These are phyloP conservation scores for Thymus quinquecostatus DNA, from an alignment of 257 asterid species.

Conservation along the genomic window DNA sequence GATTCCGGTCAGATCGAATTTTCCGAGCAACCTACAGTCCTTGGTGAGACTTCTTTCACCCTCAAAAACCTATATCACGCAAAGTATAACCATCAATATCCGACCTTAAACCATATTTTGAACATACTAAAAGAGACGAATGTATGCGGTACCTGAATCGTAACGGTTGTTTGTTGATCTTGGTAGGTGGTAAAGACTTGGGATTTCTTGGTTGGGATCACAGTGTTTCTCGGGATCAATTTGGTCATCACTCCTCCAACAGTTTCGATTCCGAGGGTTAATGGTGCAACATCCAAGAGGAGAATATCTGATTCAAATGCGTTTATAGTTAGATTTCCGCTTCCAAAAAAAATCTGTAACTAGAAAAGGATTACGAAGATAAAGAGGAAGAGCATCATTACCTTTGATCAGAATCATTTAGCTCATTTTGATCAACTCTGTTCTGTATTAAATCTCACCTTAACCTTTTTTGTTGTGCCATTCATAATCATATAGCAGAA, in stretches of 20 bases:
- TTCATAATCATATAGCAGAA: no score
- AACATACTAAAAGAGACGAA: neutral
- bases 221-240: conserved; percentile 85
- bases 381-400: conserved; percentile 16
- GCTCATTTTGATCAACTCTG: no score
- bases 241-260: conserved; percentile 98
- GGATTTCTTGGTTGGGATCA: conserved; percentile 76
- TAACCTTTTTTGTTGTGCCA: no score
- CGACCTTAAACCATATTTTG: neutral
- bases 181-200: conserved; percentile 88
- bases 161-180: conserved; percentile 82
- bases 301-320: no score
- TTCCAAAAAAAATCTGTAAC: neutral
- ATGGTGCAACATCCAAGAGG: conserved; percentile 86
- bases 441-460: no score
- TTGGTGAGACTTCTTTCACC: conserved; percentile 88
- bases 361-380: neutral
- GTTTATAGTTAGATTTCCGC: neutral
- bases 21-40: conserved; percentile 84
- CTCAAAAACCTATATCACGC: conserved; percentile 60
- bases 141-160: conserved; percentile 54
- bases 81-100: neutral
- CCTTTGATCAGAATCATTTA: no score
- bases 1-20: conserved; percentile 74
- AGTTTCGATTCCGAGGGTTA: conserved; percentile 87